Evolutionary conservation across 2,329 filamentous ascomycete species (phyloP).

Genomic region (Aspergillus sp.): DNA sequence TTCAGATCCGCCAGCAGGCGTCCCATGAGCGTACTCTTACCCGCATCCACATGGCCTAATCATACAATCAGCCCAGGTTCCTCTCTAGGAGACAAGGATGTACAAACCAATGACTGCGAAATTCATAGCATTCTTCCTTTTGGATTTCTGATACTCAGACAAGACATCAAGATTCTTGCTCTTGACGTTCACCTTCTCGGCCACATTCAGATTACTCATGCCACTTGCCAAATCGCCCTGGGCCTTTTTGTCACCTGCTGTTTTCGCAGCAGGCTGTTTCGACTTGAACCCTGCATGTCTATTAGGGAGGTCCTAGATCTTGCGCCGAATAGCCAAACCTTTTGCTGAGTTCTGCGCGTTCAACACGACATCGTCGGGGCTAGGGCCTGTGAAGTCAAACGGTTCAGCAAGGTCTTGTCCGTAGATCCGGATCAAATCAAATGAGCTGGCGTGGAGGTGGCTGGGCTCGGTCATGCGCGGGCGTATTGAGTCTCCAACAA

Average conservation of each 20-base stretch:
- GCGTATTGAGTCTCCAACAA: slow-evolving; percentile 31
- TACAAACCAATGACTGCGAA: slow-evolving; percentile 85
- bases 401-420: slow-evolving; percentile 41
- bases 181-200: slow-evolving; percentile 53
- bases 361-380: slow-evolving; percentile 85
- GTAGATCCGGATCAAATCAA: slow-evolving; percentile 38
- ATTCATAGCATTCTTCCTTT: slow-evolving; percentile 76
- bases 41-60: slow-evolving; percentile 89
- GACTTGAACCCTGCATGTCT: slow-evolving; percentile 43
- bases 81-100: not conserved
- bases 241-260: slow-evolving; percentile 40
- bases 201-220: slow-evolving; percentile 48
- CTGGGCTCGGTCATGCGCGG: slow-evolving; percentile 30
- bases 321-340: slow-evolving; percentile 62
- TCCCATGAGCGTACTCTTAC: slow-evolving; percentile 97
- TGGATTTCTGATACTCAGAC: slow-evolving; percentile 71
- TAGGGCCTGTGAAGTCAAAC: slow-evolving; percentile 73
- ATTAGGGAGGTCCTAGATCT: slow-evolving; percentile 38
- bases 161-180: slow-evolving; percentile 83
- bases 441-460: slow-evolving; percentile 28
- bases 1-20: slow-evolving; percentile 86
- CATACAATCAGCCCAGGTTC: slow-evolving; percentile 18
- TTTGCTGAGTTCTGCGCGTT: slow-evolving; percentile 73
- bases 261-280: slow-evolving; percentile 40
- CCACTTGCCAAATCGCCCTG: slow-evolving; percentile 46